Conservation (phyloP, 192 early-diverging fungal genomes). For the Coemansia sp. region DNA sequence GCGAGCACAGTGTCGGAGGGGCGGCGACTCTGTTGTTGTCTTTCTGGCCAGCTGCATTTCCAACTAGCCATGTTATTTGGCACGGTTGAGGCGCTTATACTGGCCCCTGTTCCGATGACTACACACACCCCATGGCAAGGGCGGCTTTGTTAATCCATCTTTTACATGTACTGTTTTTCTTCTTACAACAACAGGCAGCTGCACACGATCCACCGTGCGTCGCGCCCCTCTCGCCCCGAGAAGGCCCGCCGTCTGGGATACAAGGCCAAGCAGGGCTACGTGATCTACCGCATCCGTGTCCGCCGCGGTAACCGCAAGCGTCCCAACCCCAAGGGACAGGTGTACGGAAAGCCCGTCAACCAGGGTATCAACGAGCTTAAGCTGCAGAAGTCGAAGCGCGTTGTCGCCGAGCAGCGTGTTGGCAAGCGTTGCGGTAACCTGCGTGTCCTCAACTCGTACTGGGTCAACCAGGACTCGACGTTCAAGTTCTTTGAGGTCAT, state of each 20-base stretch:
- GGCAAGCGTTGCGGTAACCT: conserved; percentile 96
- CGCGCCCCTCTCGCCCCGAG: conserved; percentile 96
- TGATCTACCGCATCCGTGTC: conserved; percentile 98
- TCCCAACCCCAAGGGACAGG: conserved; percentile 95
- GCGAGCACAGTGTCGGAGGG: conserved; percentile 36
- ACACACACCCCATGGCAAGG: conserved; percentile 24
- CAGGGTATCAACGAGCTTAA: conserved; percentile 99
- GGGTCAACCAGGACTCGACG: conserved; percentile 99
- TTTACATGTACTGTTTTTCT: neutral
- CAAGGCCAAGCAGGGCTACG: conserved; percentile 99
- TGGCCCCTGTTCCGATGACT: conserved; percentile 53
- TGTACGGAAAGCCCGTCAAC: conserved; percentile 96
- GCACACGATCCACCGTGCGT: conserved; percentile 98
- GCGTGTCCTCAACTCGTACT: conserved; percentile 99
- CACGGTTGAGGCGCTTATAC: conserved; percentile 54
- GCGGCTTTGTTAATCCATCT: conserved; percentile 40
- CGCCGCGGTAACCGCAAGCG: conserved; percentile 99
- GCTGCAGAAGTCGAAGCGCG: conserved; percentile 92
- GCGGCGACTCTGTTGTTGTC: neutral
- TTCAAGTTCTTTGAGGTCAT: conserved; percentile 99
- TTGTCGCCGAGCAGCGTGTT: conserved; percentile 97
- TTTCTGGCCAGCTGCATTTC: conserved; percentile 40
- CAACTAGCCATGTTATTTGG: conserved; percentile 40
- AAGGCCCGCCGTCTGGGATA: conserved; percentile 99
- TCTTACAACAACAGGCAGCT: conserved; percentile 68